phyloP scores from a whole-genome alignment of 768 basidiomycete genomes.

The Auricularia sp. region DNA sequence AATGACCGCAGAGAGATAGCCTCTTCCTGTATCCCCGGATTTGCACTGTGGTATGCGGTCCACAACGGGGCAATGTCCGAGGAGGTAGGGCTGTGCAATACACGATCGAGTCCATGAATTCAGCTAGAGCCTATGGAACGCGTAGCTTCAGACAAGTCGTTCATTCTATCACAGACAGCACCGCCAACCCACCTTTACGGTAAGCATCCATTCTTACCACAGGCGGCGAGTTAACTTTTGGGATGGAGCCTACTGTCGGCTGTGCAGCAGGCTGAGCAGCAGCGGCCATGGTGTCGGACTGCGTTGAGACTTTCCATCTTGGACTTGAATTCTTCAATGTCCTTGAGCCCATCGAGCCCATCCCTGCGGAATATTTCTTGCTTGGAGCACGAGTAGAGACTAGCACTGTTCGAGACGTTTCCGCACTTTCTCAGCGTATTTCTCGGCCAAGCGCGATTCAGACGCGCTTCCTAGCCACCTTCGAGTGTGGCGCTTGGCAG shows the following conservation, averaged over 20 bases:
- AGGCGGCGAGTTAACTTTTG: constrained; percentile 2
- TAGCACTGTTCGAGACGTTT: constrained; percentile 56
- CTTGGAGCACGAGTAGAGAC: too few relatives aligned
- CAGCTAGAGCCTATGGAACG: constrained; percentile 57
- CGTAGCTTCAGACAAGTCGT: neutral
- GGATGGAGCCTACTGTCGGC: neutral
- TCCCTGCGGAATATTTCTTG: too few relatives aligned
- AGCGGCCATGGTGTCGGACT: constrained; percentile 18
- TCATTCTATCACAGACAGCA: neutral
- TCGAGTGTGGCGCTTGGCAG: neutral
- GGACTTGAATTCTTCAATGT: constrained; percentile 28
- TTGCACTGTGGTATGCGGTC: constrained; percentile 84
- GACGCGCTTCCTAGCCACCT: neutral
- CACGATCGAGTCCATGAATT: constrained; percentile 62
- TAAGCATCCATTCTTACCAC: constrained; percentile 46
- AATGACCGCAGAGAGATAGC: constrained; percentile 76
- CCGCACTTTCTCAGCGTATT: constrained; percentile 63
- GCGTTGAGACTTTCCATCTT: constrained; percentile 26
- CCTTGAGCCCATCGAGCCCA: constrained; percentile 23
- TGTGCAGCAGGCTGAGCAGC: constrained; percentile 5
- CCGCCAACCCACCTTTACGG: constrained; percentile 43
- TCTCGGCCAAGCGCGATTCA: constrained; percentile 14
- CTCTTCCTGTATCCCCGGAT: constrained; percentile 70
- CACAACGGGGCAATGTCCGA: constrained; percentile 75
- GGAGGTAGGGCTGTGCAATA: constrained; percentile 54